Evolutionary conservation across 176 grass and related monocot genomes (phyloP).

Genomic region (Cocos nucifera): DNA sequence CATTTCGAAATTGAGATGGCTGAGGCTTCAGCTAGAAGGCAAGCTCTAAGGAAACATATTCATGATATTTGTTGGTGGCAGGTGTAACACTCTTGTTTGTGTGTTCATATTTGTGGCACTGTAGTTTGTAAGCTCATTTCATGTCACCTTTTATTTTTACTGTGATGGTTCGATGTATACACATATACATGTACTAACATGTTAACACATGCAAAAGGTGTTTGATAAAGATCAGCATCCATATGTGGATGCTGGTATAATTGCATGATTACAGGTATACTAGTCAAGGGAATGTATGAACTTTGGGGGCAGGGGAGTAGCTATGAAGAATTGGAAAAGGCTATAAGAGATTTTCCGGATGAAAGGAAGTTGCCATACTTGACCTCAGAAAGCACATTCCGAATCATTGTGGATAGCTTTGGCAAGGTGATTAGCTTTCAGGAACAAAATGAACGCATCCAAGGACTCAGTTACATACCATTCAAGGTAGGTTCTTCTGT

Average conservation of each 20-base stretch:
- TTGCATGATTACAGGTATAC: constrained; percentile 35
- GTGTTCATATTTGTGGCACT: too few relatives aligned
- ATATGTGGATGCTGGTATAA: background rate
- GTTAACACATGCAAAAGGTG: too few relatives aligned
- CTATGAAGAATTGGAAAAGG: constrained; percentile 74
- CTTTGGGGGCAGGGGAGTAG: constrained; percentile 76
- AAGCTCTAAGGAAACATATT: too few relatives aligned
- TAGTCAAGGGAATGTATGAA: constrained; percentile 90
- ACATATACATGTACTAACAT: too few relatives aligned
- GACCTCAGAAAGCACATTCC: constrained; percentile 61
- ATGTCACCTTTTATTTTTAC: too few relatives aligned
- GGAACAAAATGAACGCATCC: constrained; percentile 78
- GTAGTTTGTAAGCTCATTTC: too few relatives aligned
- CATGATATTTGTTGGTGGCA: too few relatives aligned
- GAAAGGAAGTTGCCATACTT: constrained; percentile 76
- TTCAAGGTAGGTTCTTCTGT: constrained; percentile 42
- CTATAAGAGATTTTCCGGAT: constrained; percentile 56
- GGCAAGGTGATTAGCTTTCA: constrained; percentile 82
- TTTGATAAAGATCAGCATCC: background rate
- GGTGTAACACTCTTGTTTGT: too few relatives aligned
- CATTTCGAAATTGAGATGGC: too few relatives aligned
- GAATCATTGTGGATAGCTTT: constrained; percentile 71
- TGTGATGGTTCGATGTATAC: too few relatives aligned
- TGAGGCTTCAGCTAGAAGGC: too few relatives aligned
- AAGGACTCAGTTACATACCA: constrained; percentile 69